These are phyloP conservation scores for Schizophyllum commune DNA, from an alignment of 1,284 basidiomycete species.

Conservation along the genomic window DNA sequence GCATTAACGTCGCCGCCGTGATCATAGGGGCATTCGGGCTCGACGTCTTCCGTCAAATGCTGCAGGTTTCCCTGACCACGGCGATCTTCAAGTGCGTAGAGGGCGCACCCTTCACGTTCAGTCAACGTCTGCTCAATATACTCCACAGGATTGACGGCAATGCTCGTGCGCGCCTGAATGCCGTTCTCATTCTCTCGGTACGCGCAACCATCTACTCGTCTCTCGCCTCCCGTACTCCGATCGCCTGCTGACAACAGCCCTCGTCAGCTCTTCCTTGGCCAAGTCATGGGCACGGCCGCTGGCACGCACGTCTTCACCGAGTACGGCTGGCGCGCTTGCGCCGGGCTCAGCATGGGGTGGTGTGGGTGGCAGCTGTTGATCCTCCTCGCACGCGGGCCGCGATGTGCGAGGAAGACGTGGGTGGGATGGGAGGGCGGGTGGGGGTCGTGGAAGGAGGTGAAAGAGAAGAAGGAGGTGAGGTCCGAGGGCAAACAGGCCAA, in stretches of 20 bases:
- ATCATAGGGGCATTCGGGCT: conserved; percentile 33
- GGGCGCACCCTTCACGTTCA: background rate
- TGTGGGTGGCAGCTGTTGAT: conserved; percentile 37
- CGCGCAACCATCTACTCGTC: conserved; percentile 14
- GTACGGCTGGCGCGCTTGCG: conserved; percentile 53
- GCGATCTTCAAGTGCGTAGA: conserved; percentile 29
- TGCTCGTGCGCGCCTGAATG: conserved; percentile 56
- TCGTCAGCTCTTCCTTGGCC: conserved; percentile 44
- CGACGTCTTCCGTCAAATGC: conserved; percentile 35
- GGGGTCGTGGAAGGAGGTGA: conserved; percentile 23
- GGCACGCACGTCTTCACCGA: conserved; percentile 52
- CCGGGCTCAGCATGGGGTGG: conserved; percentile 43
- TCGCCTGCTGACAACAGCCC: background rate
- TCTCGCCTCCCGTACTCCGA: no score
- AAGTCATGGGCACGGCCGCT: conserved; percentile 59
- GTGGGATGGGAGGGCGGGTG: conserved; percentile 49
- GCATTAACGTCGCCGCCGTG: conserved; percentile 51
- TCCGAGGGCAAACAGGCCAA: background rate
- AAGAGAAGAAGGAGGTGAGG: background rate
- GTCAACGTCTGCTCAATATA: background rate
- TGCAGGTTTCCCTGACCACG: conserved; percentile 35
- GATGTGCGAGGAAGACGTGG: conserved; percentile 43
- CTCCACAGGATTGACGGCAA: conserved; percentile 38
- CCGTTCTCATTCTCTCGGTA: conserved; percentile 52
- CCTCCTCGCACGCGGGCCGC: conserved; percentile 46